phyloP scores from a whole-genome alignment of 2,329 filamentous ascomycete species.

The Talaromyces sp. region DNA sequence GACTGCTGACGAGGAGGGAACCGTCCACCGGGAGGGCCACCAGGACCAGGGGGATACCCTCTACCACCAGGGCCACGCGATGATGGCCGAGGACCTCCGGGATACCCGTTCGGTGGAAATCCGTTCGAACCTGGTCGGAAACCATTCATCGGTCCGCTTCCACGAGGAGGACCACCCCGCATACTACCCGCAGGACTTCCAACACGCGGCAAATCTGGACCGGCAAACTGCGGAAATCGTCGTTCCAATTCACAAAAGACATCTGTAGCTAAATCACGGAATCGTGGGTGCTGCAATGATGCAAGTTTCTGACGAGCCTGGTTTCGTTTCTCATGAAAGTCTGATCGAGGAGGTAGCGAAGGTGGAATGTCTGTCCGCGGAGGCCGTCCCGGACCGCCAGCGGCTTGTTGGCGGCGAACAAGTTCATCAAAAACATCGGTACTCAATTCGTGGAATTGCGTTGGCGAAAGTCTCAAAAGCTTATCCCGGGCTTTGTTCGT shows the following conservation, averaged over 20 bases:
- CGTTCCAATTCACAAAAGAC: constrained; percentile 94
- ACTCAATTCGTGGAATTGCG: constrained; percentile 96
- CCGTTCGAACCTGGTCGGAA: constrained; percentile 34
- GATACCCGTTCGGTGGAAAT: constrained; percentile 33
- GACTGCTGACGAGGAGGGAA: constrained; percentile 44
- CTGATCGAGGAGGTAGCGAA: constrained; percentile 78
- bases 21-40: constrained; percentile 33
- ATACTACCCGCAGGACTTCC: constrained; percentile 65
- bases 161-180: constrained; percentile 50
- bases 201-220: constrained; percentile 65
- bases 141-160: constrained; percentile 59
- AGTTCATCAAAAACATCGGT: constrained; percentile 97
- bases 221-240: constrained; percentile 77
- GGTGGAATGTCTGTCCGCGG: constrained; percentile 56
- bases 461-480: constrained; percentile 79
- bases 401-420: constrained; percentile 74
- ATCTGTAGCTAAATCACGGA: constrained; percentile 89
- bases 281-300: constrained; percentile 80
- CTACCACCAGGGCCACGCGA: constrained; percentile 38
- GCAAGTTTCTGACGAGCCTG: constrained; percentile 95
- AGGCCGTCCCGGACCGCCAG: constrained; percentile 45
- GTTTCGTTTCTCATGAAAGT: constrained; percentile 95
- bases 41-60: constrained; percentile 37
- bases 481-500: constrained; percentile 94
- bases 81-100: constrained; percentile 43